Percentiles rank a stretch among this genome's conserved stretches.
phyloP scores from a whole-genome alignment of 164 flowering plant genomes.

The Kalanchoe fedtschenkoi region DNA sequence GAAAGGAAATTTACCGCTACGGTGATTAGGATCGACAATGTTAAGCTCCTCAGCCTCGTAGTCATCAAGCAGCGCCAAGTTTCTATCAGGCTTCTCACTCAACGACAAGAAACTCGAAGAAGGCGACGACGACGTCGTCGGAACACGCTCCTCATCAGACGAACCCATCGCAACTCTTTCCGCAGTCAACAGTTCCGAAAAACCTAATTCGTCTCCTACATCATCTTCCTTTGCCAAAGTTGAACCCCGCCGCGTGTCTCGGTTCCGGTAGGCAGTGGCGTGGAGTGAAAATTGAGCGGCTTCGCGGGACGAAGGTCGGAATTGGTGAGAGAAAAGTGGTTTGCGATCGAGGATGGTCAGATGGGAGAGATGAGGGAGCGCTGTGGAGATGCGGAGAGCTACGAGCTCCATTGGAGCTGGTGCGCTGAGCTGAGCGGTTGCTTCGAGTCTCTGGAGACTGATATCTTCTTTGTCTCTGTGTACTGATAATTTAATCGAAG shows the following conservation, averaged over 20 bases:
- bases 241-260: conserved; percentile 10
- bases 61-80: conserved; percentile 67
- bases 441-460: too few relatives aligned
- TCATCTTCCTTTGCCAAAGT: conserved; percentile 6
- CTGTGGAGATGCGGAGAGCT: conserved; percentile 18
- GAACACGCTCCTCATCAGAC: conserved; percentile 19
- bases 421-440: too few relatives aligned
- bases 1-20: conserved; percentile 44
- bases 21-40: conserved; percentile 45
- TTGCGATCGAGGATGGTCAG: not conserved
- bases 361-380: conserved; percentile 13
- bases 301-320: conserved; percentile 13
- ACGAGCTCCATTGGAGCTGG: conserved; percentile 49
- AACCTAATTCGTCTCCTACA: conserved; percentile 10
- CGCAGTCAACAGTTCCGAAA: not conserved
- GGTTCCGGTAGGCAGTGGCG: conserved; percentile 6
- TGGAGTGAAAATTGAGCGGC: conserved; percentile 12
- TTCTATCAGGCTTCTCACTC: conserved; percentile 74
- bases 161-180: conserved; percentile 8
- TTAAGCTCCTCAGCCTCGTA: conserved; percentile 74
- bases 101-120: conserved; percentile 43
- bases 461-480: too few relatives aligned
- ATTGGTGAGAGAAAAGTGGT: conserved; percentile 5
- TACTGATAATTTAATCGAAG: too few relatives aligned
- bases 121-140: conserved; percentile 10